A percentile compares a stretch with the other conserved stretches of the same genome.
Conservation (phyloP, 306 rosid species). For the Glycine tomentella region DNA sequence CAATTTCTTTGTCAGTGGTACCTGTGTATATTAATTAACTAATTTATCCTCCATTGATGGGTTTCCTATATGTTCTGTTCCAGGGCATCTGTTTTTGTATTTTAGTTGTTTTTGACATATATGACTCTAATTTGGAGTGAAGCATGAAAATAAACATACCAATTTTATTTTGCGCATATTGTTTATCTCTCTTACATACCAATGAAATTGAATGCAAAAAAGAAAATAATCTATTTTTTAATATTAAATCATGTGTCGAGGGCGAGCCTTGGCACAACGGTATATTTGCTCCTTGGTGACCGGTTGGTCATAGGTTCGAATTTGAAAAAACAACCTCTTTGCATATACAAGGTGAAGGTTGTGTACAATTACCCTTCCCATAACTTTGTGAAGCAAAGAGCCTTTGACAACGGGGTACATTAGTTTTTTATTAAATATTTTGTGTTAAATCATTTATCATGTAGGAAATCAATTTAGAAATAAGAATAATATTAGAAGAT, state of each 20-base stretch:
- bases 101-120: neutral
- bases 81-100: constrained; percentile 18
- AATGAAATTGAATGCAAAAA: neutral
- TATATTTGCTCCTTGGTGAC: too few species aligned
- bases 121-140: neutral
- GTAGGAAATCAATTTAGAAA: neutral
- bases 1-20: neutral
- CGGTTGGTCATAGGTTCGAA: too few species aligned
- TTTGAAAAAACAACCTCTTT: too few species aligned
- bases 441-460: neutral
- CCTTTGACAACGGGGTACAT: too few species aligned
- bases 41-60: constrained; percentile 9
- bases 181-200: neutral
- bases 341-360: too few species aligned
- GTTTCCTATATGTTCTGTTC: constrained; percentile 19
- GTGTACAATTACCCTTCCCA: too few species aligned
- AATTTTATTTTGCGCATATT: constrained; percentile 4
- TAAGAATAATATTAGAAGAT: neutral
- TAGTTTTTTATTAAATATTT: too few species aligned
- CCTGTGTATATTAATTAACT: neutral
- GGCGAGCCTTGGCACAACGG: too few species aligned
- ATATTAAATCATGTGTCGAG: too few species aligned
- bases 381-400: too few species aligned
- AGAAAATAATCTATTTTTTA: neutral
- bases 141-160: neutral